Percentiles rank a stretch among this genome's conserved stretches.
Conservation (phyloP, 768 basidiomycete species). For the Suillus hirtellus region DNA sequence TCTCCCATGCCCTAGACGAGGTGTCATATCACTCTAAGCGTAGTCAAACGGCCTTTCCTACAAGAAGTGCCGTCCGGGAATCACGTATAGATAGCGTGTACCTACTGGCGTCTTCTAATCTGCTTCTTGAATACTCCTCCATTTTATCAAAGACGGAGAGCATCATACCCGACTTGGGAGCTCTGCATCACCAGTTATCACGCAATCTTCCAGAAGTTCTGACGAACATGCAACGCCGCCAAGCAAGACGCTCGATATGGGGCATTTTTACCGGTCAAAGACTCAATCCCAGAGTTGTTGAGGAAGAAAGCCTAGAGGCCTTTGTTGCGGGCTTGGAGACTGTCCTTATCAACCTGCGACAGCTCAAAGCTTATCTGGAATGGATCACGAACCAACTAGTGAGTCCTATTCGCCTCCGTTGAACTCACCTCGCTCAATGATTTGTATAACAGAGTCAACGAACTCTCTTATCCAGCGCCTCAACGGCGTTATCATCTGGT, state of each 20-base stretch:
- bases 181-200: conserved; percentile 18
- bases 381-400: conserved; percentile 30
- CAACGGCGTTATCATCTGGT: background rate
- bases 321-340: conserved; percentile 25
- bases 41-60: conserved; percentile 3
- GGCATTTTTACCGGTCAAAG: background rate
- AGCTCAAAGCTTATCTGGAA: conserved; percentile 28
- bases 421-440: conserved; percentile 20
- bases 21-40: conserved; percentile 21
- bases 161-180: conserved; percentile 19
- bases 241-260: conserved; percentile 3
- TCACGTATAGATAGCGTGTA: conserved; percentile 26
- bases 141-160: conserved; percentile 23
- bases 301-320: conserved; percentile 15
- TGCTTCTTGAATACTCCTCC: conserved; percentile 34
- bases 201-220: conserved; percentile 2
- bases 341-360: conserved; percentile 20
- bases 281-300: conserved; percentile 1
- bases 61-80: conserved; percentile 10
- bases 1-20: conserved; percentile 33
- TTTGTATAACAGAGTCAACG: background rate
- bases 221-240: background rate
- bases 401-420: conserved; percentile 13
- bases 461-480: background rate
- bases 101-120: conserved; percentile 31